Conservation (phyloP, 2,329 filamentous ascomycete genomes). For the Epichloe scottii region DNA sequence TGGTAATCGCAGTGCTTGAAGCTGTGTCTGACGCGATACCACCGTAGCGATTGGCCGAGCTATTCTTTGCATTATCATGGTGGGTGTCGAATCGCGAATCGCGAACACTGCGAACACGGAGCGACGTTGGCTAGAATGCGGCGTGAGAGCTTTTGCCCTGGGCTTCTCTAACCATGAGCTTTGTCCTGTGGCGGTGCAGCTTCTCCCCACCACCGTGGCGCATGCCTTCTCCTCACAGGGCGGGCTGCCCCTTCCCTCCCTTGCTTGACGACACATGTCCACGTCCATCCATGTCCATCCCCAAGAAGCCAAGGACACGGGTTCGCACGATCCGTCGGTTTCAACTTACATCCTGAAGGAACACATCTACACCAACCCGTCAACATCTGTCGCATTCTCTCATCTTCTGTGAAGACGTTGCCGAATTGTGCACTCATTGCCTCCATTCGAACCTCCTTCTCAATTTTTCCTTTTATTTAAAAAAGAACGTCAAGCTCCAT, state of each 20-base stretch:
- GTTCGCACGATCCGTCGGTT: not conserved
- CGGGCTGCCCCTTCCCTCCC: not conserved
- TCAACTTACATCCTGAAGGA: not conserved
- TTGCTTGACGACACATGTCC: slow-evolving; percentile 19
- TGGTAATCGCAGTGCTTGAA: not conserved
- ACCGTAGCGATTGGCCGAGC: not conserved
- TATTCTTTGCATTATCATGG: not conserved
- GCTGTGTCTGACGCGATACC: not conserved
- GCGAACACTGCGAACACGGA: not conserved
- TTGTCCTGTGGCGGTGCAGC: not conserved
- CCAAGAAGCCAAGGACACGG: slow-evolving; percentile 1
- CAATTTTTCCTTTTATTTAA: not conserved
- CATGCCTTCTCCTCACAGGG: not conserved
- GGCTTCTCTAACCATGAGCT: not conserved
- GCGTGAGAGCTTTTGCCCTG: too few species aligned
- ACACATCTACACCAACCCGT: not conserved
- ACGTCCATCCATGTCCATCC: not conserved
- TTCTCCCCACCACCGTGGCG: not conserved
- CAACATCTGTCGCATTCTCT: slow-evolving; percentile 16
- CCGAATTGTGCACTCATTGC: not conserved
- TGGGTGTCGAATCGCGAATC: not conserved
- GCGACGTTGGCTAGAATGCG: not conserved
- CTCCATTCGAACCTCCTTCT: not conserved
- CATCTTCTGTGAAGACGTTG: not conserved
- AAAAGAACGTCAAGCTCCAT: not conserved